A percentile compares a stretch with the other conserved stretches of the same genome.
Evolutionary conservation across 2,329 filamentous ascomycete species (phyloP).

Genomic region (Aspergillus ochraceoroseus): DNA sequence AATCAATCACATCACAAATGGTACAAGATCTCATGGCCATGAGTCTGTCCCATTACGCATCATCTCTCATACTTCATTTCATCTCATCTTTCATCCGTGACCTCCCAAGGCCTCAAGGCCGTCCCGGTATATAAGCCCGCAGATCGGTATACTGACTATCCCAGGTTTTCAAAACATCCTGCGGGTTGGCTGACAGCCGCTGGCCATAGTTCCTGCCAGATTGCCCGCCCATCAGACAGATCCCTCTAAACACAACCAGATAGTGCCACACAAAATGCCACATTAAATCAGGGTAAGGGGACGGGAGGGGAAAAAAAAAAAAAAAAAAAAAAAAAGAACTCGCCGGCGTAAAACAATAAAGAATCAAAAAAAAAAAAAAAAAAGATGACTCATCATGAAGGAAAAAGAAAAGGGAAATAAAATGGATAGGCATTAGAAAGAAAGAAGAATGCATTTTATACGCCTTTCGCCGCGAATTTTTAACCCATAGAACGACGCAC

Average conservation of each 20-base stretch:
- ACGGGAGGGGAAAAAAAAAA: constrained; percentile 9
- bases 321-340: constrained; percentile 14
- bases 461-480: constrained; percentile 23
- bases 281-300: constrained; percentile 7
- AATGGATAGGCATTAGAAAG: constrained; percentile 6
- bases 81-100: constrained; percentile 6
- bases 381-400: constrained; percentile 11
- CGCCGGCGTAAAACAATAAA: background rate
- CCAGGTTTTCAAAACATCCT: constrained; percentile 7
- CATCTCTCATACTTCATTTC: constrained; percentile 16
- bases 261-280: constrained; percentile 7
- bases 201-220: constrained; percentile 1
- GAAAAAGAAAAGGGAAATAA: constrained; percentile 15
- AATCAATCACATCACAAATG: constrained; percentile 9
- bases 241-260: constrained; percentile 13
- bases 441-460: constrained; percentile 20
- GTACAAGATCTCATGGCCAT: constrained; percentile 18
- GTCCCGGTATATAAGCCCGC: constrained; percentile 13
- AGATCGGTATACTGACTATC: constrained; percentile 8
- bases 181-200: no score
- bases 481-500: constrained; percentile 17
- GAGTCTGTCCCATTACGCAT: constrained; percentile 17
- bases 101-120: no score
- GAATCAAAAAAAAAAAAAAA: constrained; percentile 15
- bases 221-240: constrained; percentile 9